Percentiles rank a stretch among this genome's conserved stretches.
Conservation (phyloP, 768 basidiomycete genomes). For the Pulveroboletus sp. region DNA sequence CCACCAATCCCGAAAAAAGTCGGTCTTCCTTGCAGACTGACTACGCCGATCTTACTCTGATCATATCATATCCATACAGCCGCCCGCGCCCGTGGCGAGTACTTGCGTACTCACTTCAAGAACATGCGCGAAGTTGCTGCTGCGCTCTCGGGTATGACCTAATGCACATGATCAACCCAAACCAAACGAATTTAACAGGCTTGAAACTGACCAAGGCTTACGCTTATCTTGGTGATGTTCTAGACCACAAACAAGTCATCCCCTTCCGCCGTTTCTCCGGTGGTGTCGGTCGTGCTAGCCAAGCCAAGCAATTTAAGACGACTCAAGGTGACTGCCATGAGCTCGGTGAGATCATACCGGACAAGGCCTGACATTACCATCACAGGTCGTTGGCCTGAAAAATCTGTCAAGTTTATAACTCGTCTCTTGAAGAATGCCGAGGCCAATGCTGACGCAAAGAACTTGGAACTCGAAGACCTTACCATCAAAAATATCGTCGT, state of each 20-base stretch:
- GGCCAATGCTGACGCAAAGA: constrained; percentile 98
- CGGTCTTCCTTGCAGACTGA: constrained; percentile 28
- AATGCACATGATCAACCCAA: neutral
- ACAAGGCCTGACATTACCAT: neutral
- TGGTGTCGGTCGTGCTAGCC: constrained; percentile 91
- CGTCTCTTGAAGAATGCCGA: constrained; percentile 98
- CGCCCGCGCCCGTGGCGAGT: constrained; percentile 91
- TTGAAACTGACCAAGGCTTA: constrained; percentile 94
- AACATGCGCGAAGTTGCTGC: constrained; percentile 99
- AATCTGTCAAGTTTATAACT: constrained; percentile 93
- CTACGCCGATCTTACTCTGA: constrained; percentile 8
- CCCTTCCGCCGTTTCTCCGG: constrained; percentile 96
- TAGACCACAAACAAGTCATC: constrained; percentile 95
- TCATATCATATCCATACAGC: constrained; percentile 44
- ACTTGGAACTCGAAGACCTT: constrained; percentile 89
- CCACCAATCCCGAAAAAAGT: constrained; percentile 96
- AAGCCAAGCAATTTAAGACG: constrained; percentile 95
- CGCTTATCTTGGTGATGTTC: constrained; percentile 87
- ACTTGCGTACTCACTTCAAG: constrained; percentile 99
- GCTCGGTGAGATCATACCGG: neutral
- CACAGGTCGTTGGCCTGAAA: constrained; percentile 99
- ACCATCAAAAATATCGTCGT: constrained; percentile 96
- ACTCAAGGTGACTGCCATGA: constrained; percentile 75
- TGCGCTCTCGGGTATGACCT: constrained; percentile 69
- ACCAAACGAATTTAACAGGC: constrained; percentile 46